Evolutionary conservation across 2,329 filamentous ascomycete species (phyloP), one percentile per base, ranked within the genome.

Genomic region (Karstenula rhodostoma): DNA sequence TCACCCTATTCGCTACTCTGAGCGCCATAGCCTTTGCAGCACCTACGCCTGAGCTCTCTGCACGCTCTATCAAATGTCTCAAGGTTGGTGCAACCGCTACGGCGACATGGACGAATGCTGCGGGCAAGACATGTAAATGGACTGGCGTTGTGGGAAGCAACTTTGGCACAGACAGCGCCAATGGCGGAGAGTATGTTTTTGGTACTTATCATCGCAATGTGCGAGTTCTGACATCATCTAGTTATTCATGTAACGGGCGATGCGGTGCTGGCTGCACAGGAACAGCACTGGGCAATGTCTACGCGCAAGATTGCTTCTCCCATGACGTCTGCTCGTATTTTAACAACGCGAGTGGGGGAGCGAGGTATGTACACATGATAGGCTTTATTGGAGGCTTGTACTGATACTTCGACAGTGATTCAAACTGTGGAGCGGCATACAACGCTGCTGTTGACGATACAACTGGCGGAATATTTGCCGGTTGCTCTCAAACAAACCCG

Each of bases 301-400:
- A 84, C 58, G 84, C 82, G 0, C 82, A 83, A 61, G 80, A 84
- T 52, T 84, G 83, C 65, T 84, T 82, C 63, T 80, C 78, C 0
- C 83, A 84, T 56, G 83, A 84, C 51, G 79, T 84, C 13, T 85
- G 83, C 67, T 83, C 81, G 4, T 84, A 81, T 63, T 84, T 84
- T 60, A 79, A 84, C 32, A 80, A 79, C 53, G 81, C 82, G 1
- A 79, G 72, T n/a, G 80, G 81, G 8, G 82, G 82, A 2, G 72
- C 80, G 0, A 81, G 77, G 82, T 82, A 67, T 7, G 40, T 61
- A 5, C 47, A 17, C 17, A 5, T 40, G 2, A 22, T 53, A 2
- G 17, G 12, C 40, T 17, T 7, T 9, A 5, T 0, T 13, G 4
- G 15, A 22, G 13, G 47, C 25, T 46, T 15, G 66, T 37, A 32